phyloP scores from a whole-genome alignment of 768 basidiomycete species.

The Tylopilus rubrobrunneus region DNA sequence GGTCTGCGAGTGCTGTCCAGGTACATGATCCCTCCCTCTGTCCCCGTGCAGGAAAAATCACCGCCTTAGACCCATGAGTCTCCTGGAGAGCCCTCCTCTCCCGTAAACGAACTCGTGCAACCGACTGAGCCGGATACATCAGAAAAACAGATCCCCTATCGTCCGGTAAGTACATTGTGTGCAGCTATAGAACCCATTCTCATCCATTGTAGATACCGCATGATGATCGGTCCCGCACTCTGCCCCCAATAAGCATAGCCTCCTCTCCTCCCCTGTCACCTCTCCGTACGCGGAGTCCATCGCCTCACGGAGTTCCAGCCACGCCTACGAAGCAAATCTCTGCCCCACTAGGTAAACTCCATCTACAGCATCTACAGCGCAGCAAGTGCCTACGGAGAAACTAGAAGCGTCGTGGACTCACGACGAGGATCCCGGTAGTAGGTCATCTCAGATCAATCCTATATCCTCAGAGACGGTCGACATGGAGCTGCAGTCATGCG shows the following conservation, averaged over 20 bases:
- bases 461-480: conserved; percentile 33
- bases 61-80: conserved; percentile 4
- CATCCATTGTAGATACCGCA: conserved; percentile 29
- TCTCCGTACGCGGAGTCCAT: neutral
- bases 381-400: conserved; percentile 19
- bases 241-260: conserved; percentile 62
- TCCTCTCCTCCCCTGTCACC: conserved; percentile 36
- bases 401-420: conserved; percentile 13
- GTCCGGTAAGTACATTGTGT: conserved; percentile 19
- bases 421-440: conserved; percentile 26
- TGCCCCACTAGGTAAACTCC: conserved; percentile 6
- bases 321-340: conserved; percentile 7
- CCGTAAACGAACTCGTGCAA: conserved; percentile 10
- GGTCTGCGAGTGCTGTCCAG: conserved; percentile 38
- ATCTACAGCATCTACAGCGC: conserved; percentile 13
- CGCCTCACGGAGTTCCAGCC: neutral
- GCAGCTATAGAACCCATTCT: conserved; percentile 12
- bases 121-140: conserved; percentile 1
- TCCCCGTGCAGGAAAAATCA: conserved; percentile 11
- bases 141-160: conserved; percentile 15
- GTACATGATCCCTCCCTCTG: conserved; percentile 22
- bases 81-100: conserved; percentile 7
- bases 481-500: conserved; percentile 32
- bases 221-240: conserved; percentile 40
- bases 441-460: conserved; percentile 27